These are phyloP conservation scores for Cardiospermum halicacabum DNA, from an alignment of 345 rosid species.

Conservation along the genomic window DNA sequence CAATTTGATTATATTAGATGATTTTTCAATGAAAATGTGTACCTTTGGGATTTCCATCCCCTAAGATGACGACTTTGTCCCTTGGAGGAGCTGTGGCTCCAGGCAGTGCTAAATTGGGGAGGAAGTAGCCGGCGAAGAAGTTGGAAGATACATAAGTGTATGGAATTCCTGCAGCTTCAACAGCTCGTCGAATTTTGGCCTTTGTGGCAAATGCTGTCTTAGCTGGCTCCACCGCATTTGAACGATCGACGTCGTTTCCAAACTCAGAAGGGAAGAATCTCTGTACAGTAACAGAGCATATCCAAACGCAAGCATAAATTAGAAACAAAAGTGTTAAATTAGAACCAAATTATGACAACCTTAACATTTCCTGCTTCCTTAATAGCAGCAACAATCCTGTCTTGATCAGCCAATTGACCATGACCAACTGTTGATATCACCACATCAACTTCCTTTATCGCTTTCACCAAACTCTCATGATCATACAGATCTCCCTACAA, in stretches of 20 bases:
- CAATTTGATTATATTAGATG: background rate
- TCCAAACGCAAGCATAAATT: too few species aligned
- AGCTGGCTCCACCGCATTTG: slow-evolving; percentile 43
- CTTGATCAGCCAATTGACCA: slow-evolving; percentile 31
- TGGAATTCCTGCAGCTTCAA: slow-evolving; percentile 46
- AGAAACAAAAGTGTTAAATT: too few species aligned
- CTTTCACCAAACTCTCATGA: slow-evolving; percentile 46
- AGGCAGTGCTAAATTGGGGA: slow-evolving; percentile 36
- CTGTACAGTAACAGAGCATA: too few species aligned
- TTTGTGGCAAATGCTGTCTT: slow-evolving; percentile 34
- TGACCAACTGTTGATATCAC: slow-evolving; percentile 46
- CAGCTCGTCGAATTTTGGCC: slow-evolving; percentile 34
- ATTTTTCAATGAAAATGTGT: background rate
- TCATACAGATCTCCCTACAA: slow-evolving; percentile 51
- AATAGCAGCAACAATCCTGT: slow-evolving; percentile 50
- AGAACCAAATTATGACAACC: slow-evolving; percentile 21
- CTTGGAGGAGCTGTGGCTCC: slow-evolving; percentile 42
- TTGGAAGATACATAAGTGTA: slow-evolving; percentile 42
- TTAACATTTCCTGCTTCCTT: slow-evolving; percentile 63
- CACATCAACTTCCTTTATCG: slow-evolving; percentile 53
- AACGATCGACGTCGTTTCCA: slow-evolving; percentile 53
- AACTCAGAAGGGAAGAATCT: slow-evolving; percentile 62
- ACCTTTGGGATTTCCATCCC: slow-evolving; percentile 61
- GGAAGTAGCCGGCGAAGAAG: slow-evolving; percentile 42
- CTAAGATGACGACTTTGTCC: slow-evolving; percentile 43